Base-by-base conservation (phyloP, 1,284 basidiomycete genomes). In the Rhodotorula sp. region DNA sequence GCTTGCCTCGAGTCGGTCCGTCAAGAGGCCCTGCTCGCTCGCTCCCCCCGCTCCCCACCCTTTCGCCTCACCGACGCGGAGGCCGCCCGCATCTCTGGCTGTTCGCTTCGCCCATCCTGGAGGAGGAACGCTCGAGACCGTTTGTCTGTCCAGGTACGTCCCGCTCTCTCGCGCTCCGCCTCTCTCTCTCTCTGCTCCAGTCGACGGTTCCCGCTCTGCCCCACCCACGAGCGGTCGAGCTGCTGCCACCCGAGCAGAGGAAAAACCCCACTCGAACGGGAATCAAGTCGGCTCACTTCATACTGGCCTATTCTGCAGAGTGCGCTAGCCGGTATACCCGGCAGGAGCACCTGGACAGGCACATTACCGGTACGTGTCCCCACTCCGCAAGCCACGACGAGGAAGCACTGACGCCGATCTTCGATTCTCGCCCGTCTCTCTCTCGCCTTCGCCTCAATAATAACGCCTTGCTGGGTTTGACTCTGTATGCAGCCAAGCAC, bases 281-380 rank as follows among this genome's bases (percentile, higher is more conserved):
- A 17, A 17, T 10, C n/a, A 54, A n/a, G 24, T 53, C 53, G 51
- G 51, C 51, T 53, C 24, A 53, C 51, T 24, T n/a, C n/a, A 26
- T 15, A 17, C 53, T n/a, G 7, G 12, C 0, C 15, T 17, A 18
- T 26, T 8, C 44, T 57, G 44, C 33, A 71, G 69, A 71, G 30
- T 72, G 70, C 42, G 61, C 60, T 24, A 60, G 56, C 46, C 61
- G 67, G 17, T 72, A 72, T 54, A 61, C 60, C 6, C 46, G 60
- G 48, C 60, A 75, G 68, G 73, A 74, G 30, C 73, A 74, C 49
- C 58, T 74, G 29, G 70, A 71, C 42, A 58, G 73, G 5, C 73
- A 75, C 30, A 61, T 71, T 26, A 66, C 67, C 18, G 73, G 70
- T 56, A 15, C 48, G 66, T 58, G 37, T 24, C 53, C 45, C 3